phyloP scores from a whole-genome alignment of 1,284 basidiomycete genomes.

The Ustanciosporium gigantosporum region DNA sequence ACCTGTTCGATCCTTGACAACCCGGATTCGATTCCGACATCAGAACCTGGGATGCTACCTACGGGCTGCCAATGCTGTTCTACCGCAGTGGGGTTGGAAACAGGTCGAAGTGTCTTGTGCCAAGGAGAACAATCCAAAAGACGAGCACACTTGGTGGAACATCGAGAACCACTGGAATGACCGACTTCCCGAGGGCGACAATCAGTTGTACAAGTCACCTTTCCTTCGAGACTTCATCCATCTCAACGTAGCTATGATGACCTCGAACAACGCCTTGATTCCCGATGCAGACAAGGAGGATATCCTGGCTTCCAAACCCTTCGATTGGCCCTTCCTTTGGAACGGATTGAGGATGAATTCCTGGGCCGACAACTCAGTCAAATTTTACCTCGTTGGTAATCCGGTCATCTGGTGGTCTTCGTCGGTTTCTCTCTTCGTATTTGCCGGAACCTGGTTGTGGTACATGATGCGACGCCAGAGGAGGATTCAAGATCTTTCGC shows the following conservation, averaged over 20 bases:
- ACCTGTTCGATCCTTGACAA: slow-evolving; percentile 84
- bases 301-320: slow-evolving; percentile 86
- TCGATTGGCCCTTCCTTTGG: slow-evolving; percentile 95
- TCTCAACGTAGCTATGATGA: slow-evolving; percentile 99
- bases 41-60: slow-evolving; percentile 71
- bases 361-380: slow-evolving; percentile 83
- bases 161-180: slow-evolving; percentile 96
- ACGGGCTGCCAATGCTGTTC: slow-evolving; percentile 80
- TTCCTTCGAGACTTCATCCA: slow-evolving; percentile 98
- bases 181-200: slow-evolving; percentile 79
- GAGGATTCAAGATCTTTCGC: slow-evolving; percentile 85
- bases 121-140: slow-evolving; percentile 80
- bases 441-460: slow-evolving; percentile 67
- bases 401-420: slow-evolving; percentile 91
- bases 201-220: slow-evolving; percentile 82
- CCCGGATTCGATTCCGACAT: slow-evolving; percentile 83
- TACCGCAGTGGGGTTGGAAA: slow-evolving; percentile 99
- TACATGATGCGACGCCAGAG: slow-evolving; percentile 85
- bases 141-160: slow-evolving; percentile 94
- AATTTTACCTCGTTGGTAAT: slow-evolving; percentile 92
- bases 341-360: slow-evolving; percentile 84
- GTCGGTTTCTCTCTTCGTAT: slow-evolving; percentile 71
- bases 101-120: slow-evolving; percentile 94
- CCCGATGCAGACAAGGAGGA: slow-evolving; percentile 98
- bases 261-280: slow-evolving; percentile 94